phyloP scores from a whole-genome alignment of 768 basidiomycete genomes.

The Leccinum olivaceopallidum region DNA sequence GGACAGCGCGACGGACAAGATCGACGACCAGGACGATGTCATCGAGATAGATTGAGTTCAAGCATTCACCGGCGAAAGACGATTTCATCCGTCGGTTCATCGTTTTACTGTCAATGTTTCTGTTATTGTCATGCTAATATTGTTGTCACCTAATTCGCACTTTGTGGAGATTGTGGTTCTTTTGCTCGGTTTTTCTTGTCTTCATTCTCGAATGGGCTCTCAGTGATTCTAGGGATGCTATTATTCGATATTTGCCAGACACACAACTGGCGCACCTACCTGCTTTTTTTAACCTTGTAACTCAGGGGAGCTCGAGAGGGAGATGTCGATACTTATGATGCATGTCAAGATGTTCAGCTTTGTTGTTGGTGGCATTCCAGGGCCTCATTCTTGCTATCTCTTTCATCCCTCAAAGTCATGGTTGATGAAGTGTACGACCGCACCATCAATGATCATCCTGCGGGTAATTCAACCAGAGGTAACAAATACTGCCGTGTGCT shows the following conservation, averaged over 20 bases:
- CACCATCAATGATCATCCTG: not conserved
- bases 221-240: not conserved
- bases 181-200: not conserved
- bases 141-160: not conserved
- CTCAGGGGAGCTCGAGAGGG: not conserved
- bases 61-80: not conserved
- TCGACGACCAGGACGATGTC: slow-evolving; percentile 57
- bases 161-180: not conserved
- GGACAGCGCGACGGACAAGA: slow-evolving; percentile 53
- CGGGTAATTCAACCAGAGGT: not conserved
- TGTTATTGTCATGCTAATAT: slow-evolving; percentile 9
- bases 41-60: slow-evolving; percentile 54
- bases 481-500: too few relatives aligned
- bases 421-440: not conserved
- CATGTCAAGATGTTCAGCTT: not conserved
- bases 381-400: not conserved
- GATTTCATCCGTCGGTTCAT: not conserved
- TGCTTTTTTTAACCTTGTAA: not conserved
- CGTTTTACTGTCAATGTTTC: not conserved
- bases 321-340: not conserved
- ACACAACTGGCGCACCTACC: too few relatives aligned
- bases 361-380: not conserved
- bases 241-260: not conserved
- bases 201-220: not conserved
- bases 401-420: not conserved